These are phyloP conservation scores for Picea sitchensis DNA, from an alignment of 75 land plant genomes.

Conservation along the genomic window DNA sequence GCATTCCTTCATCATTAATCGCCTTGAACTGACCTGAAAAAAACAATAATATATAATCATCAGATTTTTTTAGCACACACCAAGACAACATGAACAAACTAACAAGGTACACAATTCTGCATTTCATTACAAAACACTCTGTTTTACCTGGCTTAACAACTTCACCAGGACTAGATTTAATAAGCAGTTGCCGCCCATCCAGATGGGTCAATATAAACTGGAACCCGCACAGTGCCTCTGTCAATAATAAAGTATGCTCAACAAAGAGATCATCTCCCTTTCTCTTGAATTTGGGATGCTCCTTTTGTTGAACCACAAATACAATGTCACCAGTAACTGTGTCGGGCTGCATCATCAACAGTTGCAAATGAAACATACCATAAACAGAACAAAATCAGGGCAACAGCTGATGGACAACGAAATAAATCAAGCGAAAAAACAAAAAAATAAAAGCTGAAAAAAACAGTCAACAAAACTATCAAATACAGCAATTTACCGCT, in stretches of 20 bases:
- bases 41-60: neutral
- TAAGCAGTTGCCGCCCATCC: slow-evolving; percentile 63
- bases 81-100: too few relatives aligned
- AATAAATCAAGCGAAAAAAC: neutral
- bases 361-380: neutral
- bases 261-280: slow-evolving; percentile 84
- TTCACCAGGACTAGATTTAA: slow-evolving; percentile 71
- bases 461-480: too few relatives aligned
- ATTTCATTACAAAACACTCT: neutral
- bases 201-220: slow-evolving; percentile 76
- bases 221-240: slow-evolving; percentile 86
- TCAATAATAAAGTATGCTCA: slow-evolving; percentile 66
- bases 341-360: slow-evolving; percentile 69
- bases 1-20: slow-evolving; percentile 95
- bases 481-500: slow-evolving; percentile 37
- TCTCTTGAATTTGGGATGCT: slow-evolving; percentile 86
- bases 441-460: neutral
- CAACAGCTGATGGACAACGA: neutral
- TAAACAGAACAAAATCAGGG: neutral
- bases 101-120: neutral
- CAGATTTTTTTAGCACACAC: neutral
- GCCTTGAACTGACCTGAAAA: slow-evolving; percentile 86
- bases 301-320: slow-evolving; percentile 79
- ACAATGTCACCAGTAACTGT: slow-evolving; percentile 80
- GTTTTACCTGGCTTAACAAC: slow-evolving; percentile 63